These are phyloP conservation scores for Hypoxylon trugodes DNA, from an alignment of 495 filamentous ascomycete genomes.

Conservation along the genomic window DNA sequence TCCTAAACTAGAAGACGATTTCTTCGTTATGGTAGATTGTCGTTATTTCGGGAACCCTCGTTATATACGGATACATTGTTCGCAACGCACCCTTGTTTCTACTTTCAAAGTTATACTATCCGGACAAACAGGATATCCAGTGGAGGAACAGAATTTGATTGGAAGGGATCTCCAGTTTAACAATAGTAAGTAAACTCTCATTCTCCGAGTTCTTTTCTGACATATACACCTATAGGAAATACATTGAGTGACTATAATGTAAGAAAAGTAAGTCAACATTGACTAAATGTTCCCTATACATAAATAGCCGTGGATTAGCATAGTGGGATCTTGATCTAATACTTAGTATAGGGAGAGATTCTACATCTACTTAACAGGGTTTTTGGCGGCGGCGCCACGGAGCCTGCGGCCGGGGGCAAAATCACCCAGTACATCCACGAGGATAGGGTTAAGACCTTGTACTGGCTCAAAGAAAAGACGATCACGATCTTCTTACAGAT, in stretches of 20 bases:
- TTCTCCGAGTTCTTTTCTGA: not conserved
- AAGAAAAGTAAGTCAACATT: no score
- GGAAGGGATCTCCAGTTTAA: no score
- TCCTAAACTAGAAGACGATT: not conserved
- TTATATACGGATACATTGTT: not conserved
- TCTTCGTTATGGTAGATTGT: not conserved
- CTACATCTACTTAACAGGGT: no score
- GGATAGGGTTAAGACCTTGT: conserved; percentile 26
- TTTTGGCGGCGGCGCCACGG: no score
- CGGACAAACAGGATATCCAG: not conserved
- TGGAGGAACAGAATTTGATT: not conserved
- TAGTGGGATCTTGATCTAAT: not conserved
- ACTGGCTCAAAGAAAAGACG: conserved; percentile 47
- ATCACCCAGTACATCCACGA: conserved; percentile 45
- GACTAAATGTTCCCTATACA: no score
- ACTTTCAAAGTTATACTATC: not conserved
- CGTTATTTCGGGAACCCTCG: not conserved
- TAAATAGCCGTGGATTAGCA: no score
- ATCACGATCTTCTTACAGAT: conserved; percentile 55
- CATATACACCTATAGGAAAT: not conserved
- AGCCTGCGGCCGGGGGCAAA: conserved; percentile 47
- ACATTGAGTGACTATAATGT: not conserved
- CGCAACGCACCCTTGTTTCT: not conserved
- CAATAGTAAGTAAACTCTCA: not conserved
- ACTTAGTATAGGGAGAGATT: not conserved